phyloP scores from a whole-genome alignment of 345 rosid genomes.

The Eucalyptus paniculata region DNA sequence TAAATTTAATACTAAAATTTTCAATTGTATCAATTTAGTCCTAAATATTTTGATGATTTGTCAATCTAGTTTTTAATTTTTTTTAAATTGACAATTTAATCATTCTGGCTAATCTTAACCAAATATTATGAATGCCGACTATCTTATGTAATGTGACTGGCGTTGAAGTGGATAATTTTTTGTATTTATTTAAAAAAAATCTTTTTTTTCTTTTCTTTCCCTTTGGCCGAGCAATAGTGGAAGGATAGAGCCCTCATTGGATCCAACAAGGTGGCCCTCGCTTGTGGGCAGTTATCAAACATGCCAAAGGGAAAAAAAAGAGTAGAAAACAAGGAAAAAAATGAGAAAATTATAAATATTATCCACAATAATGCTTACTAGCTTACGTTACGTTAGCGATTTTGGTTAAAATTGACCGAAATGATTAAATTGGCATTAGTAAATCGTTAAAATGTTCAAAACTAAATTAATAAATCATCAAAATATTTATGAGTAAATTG shows the following conservation, averaged over 20 bases:
- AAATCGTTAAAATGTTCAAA: not conserved
- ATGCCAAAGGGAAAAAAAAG: fast-evolving
- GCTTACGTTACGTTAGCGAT: fast-evolving
- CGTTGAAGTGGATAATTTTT: fast-evolving
- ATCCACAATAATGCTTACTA: fast-evolving
- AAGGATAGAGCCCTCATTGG: fast-evolving
- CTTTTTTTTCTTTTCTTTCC: not conserved
- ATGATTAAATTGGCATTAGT: not conserved
- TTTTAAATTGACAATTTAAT: too few relatives aligned
- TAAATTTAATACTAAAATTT: too few relatives aligned
- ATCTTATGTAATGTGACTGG: fast-evolving
- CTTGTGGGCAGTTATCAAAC: fast-evolving
- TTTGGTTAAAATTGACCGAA: fast-evolving
- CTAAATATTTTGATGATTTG: not conserved
- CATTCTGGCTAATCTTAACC: fast-evolving
- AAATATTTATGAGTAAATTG: fast-evolving
- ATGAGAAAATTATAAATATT: not conserved
- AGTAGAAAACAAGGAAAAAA: too few relatives aligned
- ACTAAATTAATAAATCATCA: not conserved
- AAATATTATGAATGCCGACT: fast-evolving
- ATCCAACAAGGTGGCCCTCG: fast-evolving
- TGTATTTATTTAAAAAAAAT: too few relatives aligned
- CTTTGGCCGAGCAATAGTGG: fast-evolving
- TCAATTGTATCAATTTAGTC: fast-evolving
- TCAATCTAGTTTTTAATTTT: too few relatives aligned